Percentiles rank a stretch among this genome's conserved stretches.
These are phyloP conservation scores for Candida anutae DNA, from an alignment of 1,139 yeast genomes.

Conservation along the genomic window DNA sequence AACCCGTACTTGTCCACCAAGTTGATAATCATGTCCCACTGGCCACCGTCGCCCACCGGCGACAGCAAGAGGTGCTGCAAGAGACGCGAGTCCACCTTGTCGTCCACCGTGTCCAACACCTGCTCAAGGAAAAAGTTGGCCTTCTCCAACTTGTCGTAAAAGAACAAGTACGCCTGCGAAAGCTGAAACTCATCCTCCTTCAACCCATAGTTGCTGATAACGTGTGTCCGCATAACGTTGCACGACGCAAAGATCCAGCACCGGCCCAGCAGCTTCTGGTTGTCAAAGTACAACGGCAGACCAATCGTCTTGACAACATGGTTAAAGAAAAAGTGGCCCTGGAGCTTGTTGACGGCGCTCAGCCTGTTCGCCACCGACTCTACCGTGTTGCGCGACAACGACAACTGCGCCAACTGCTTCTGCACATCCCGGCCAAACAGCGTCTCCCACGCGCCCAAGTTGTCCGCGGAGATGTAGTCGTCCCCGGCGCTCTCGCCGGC, in stretches of 20 bases:
- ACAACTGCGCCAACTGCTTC: constrained; percentile 52
- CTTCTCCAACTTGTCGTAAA: constrained; percentile 69
- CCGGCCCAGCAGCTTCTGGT: constrained; percentile 69
- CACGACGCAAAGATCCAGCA: constrained; percentile 88
- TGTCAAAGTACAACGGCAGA: constrained; percentile 51
- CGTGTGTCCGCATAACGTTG: constrained; percentile 57
- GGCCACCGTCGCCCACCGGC: constrained; percentile 80
- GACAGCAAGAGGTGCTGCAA: constrained; percentile 53
- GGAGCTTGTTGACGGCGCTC: constrained; percentile 11
- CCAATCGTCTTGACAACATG: constrained; percentile 57
- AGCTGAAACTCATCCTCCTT: constrained; percentile 56
- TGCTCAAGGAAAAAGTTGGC: constrained; percentile 73
- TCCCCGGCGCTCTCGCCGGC: neutral
- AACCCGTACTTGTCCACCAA: constrained; percentile 70
- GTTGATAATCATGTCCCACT: constrained; percentile 75
- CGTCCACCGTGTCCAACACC: constrained; percentile 56
- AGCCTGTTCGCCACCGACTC: constrained; percentile 36
- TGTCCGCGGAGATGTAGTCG: constrained; percentile 4
- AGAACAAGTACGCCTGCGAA: constrained; percentile 65
- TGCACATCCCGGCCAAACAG: constrained; percentile 44
- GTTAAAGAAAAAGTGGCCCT: constrained; percentile 49
- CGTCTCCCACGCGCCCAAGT: constrained; percentile 37
- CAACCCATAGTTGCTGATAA: constrained; percentile 56
- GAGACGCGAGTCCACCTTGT: constrained; percentile 60
- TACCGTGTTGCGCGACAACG: constrained; percentile 46